phyloP scores from a whole-genome alignment of 306 rosid species.

The Canavalia gladiata region DNA sequence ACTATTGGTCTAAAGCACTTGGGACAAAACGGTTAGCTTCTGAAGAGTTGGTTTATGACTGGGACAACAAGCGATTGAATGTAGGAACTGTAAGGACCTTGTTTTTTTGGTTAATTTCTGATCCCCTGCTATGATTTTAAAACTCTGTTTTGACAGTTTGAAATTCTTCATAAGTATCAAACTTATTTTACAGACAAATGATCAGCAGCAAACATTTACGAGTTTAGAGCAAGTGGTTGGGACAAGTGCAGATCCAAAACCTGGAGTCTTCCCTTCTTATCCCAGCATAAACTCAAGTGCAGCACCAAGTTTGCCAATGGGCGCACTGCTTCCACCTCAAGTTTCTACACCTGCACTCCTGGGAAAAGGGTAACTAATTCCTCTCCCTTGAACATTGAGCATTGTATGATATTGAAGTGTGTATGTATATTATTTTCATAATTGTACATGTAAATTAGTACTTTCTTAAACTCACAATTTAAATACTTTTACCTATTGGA shows the following conservation, averaged over 20 bases:
- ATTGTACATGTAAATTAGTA: conserved; percentile 1
- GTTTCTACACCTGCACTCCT: conserved; percentile 68
- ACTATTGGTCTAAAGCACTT: conserved; percentile 64
- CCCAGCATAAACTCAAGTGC: conserved; percentile 53
- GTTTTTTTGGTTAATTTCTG: conserved; percentile 20
- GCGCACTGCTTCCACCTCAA: conserved; percentile 66
- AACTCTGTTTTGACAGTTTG: neutral
- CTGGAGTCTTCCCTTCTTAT: conserved; percentile 58
- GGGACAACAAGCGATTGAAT: conserved; percentile 93
- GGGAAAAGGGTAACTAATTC: conserved; percentile 83
- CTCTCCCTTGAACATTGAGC: conserved; percentile 34
- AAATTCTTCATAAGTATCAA: neutral
- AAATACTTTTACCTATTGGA: conserved; percentile 36
- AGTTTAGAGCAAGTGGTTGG: conserved; percentile 68
- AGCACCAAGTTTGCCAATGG: conserved; percentile 65
- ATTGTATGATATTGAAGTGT: neutral
- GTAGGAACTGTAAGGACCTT: conserved; percentile 78
- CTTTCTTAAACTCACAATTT: conserved; percentile 38
- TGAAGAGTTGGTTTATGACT: conserved; percentile 81
- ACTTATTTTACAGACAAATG: conserved; percentile 63
- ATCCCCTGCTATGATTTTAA: conserved; percentile 26
- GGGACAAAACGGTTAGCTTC: conserved; percentile 95
- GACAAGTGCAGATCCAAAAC: conserved; percentile 60
- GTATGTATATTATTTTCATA: conserved; percentile 15
- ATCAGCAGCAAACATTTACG: conserved; percentile 59